Evolutionary conservation across 2,329 filamentous ascomycete species (phyloP).

Genomic region (Ceratocystis smalleyi): DNA sequence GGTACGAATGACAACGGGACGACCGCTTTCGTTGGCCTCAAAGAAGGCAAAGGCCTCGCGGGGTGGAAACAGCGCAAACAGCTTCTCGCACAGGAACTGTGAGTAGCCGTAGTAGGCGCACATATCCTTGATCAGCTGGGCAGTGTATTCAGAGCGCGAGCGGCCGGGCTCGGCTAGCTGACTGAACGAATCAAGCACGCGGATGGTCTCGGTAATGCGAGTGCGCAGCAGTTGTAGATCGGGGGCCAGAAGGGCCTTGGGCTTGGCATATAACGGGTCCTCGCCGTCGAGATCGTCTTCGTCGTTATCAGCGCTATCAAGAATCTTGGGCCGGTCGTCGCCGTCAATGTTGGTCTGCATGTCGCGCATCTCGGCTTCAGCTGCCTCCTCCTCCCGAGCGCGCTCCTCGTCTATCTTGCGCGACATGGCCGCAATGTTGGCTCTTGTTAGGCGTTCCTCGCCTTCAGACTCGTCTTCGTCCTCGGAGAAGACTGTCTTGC

Average conservation of each 20-base stretch:
- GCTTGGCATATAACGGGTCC: slow-evolving; percentile 42
- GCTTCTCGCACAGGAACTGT: slow-evolving; percentile 84
- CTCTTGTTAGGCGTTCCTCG: slow-evolving; percentile 81
- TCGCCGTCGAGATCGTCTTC: slow-evolving; percentile 43
- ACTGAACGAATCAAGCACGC: slow-evolving; percentile 76
- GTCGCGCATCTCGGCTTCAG: slow-evolving; percentile 72
- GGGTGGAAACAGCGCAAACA: slow-evolving; percentile 81
- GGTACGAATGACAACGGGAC: slow-evolving; percentile 88
- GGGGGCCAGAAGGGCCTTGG: slow-evolving; percentile 56
- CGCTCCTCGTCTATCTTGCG: slow-evolving; percentile 65
- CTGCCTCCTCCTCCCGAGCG: slow-evolving; percentile 65
- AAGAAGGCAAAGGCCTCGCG: slow-evolving; percentile 96
- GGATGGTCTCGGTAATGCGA: slow-evolving; percentile 82
- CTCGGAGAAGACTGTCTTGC: slow-evolving; percentile 74
- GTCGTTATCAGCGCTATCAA: slow-evolving; percentile 38
- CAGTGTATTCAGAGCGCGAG: slow-evolving; percentile 75
- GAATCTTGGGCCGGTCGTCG: slow-evolving; percentile 48
- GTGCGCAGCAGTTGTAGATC: slow-evolving; percentile 79
- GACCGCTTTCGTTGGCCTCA: slow-evolving; percentile 90
- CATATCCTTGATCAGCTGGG: slow-evolving; percentile 76
- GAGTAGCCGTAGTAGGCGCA: slow-evolving; percentile 97
- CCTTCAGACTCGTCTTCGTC: slow-evolving; percentile 80
- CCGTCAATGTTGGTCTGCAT: slow-evolving; percentile 87
- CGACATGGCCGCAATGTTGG: slow-evolving; percentile 88
- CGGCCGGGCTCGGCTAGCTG: slow-evolving; percentile 65